Evolutionary conservation across 176 grass and related monocot genomes (phyloP), one percentile per base, ranked within the genome.

Genomic region (Typha latifolia): DNA sequence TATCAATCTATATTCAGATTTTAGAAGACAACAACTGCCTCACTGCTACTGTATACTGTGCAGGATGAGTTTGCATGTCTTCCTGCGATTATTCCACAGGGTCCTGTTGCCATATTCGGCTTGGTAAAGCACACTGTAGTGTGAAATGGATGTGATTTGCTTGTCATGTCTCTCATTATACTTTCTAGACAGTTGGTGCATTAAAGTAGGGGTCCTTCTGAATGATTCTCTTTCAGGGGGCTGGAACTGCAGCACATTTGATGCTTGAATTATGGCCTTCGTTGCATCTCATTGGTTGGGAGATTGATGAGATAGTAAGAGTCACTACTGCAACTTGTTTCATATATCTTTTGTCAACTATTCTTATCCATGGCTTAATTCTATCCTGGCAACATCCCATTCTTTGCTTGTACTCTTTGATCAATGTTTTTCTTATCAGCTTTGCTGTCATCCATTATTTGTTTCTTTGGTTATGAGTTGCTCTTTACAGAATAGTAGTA

Each of bases 21-120:
- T 43, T 4, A 18, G 9, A n/a, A n/a, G 63, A 10, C 14, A 29
- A 8, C 12, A 10, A 11, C 0, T 27, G 56, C 61, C 10, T 48
- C 47, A 27, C 49, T 0, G 19, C 52, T 75, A 10, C 37, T 77
- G 61, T 14, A n/a, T 83, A 3, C 50, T 52, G 27, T 85, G 18
- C 69, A 97, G 88, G 93, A 92, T 78, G 88, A 92, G 66, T 92
- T 92, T 61, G 88, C 87, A 59, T 89, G 78, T 74, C 81, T 97
- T 47, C 85, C 93, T 55, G 62, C 88, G 48, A 78, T 97, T 49
- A 47, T 97, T 74, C 93, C 88, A 31, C 75, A 52, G 19, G 88
- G 93, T 66, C 88, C 88, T 68, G 67, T 97, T 80, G 88, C 93
- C 67, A 84, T 97, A 74, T 77, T 97, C 82, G 93, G 93, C 62